Conservation (phyloP, 306 rosid species). For the Quercus engelmannii region DNA sequence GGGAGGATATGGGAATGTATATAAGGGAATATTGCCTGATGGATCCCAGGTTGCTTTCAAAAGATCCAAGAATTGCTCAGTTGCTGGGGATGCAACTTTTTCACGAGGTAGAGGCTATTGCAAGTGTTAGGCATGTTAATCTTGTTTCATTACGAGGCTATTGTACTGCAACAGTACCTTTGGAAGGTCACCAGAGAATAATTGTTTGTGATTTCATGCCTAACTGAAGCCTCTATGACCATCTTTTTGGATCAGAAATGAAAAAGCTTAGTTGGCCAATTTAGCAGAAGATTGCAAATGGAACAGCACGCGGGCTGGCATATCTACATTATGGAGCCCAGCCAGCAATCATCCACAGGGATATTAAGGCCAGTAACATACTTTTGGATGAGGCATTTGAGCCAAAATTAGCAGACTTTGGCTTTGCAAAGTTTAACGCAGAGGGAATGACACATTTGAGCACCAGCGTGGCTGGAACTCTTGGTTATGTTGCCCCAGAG, state of each 20-base stretch:
- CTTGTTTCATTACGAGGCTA: constrained; percentile 22
- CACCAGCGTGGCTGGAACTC: constrained; percentile 32
- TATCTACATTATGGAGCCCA: constrained; percentile 24
- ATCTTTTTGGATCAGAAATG: constrained; percentile 15
- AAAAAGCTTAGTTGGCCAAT: constrained; percentile 25
- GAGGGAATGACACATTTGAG: constrained; percentile 30
- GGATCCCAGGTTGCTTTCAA: constrained; percentile 33
- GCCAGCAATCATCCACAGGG: constrained; percentile 28
- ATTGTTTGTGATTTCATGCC: constrained; percentile 19
- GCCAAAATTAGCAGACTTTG: constrained; percentile 27
- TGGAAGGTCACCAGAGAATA: constrained; percentile 26
- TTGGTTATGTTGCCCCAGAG: constrained; percentile 33
- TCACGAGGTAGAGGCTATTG: constrained; percentile 26
- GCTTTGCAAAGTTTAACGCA: constrained; percentile 29
- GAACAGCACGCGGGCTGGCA: constrained; percentile 25
- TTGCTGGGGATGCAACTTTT: constrained; percentile 18
- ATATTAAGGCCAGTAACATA: constrained; percentile 26
- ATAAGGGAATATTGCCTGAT: constrained; percentile 22
- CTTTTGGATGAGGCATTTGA: constrained; percentile 29
- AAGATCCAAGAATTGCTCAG: constrained; percentile 32
- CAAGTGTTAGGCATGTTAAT: constrained; percentile 32
- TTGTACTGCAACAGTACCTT: constrained; percentile 3
- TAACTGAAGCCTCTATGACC: constrained; percentile 28
- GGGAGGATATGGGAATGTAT: constrained; percentile 30
- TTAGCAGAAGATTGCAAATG: constrained; percentile 23